Evolutionary conservation across 768 basidiomycete species (phyloP), one percentile per base, ranked within the genome.

Genomic region (Russula lepida): DNA sequence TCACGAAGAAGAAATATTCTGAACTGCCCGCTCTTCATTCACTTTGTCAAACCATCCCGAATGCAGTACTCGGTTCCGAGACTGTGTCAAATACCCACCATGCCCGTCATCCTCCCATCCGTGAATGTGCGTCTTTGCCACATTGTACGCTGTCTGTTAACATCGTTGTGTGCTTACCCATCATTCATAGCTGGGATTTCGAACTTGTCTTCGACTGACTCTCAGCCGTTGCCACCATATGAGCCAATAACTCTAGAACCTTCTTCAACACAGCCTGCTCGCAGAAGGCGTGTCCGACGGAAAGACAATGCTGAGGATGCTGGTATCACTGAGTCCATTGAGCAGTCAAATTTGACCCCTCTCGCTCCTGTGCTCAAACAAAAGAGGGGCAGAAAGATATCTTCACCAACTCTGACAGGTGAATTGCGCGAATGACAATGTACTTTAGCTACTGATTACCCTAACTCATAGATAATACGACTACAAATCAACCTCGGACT

Each of bases 11-110:
- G 69, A 79, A 75, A 44, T 80, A 77, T 54, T 69, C 75, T 19
- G 85, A 88, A 28, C 76, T 91, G 6, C 89, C 89, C 13, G 73
- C 74, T 25, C 66, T 69, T 35, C 79, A 72, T 66, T 54, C 76
- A 25, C 69, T 74, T 48, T 73, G 76, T 27, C 77, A 82, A 69
- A 82, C 81, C 44, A 68, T 70, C 21, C 64, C 68, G 46, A 78
- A 79, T 41, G 58, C 69, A 54, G 75, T 83, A 17, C 68, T 84
- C 21, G 66, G 32, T 11, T 44, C n/a, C 47, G 9, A 30, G 15
- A 33, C 17, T 28, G 25, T 19, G 5, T 50, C 48, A 21, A 19
- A 59, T 58, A 21, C 53, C 19, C 46, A 17, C 1, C 13, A 15
- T 32, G 5, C 43, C 15, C 21, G 27, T 32, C 30, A n/a, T 12